Base-by-base conservation (phyloP, 1,139 yeast species). In the Candida freyschussii region DNA sequence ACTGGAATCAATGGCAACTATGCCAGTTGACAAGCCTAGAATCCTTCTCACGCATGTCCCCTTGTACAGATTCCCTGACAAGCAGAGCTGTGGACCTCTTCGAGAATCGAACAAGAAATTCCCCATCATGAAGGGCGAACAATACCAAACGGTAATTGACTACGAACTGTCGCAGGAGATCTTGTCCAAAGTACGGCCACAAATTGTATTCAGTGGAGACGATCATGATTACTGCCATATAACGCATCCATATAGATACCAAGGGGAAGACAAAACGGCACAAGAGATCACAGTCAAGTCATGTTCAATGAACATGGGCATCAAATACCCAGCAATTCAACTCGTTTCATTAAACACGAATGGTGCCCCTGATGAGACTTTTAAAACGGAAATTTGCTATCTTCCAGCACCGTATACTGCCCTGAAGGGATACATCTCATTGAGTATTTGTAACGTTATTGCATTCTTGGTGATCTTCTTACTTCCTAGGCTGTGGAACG, bases 181-280 rank as follows among this genome's bases (percentile, higher is more conserved):
- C 7, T 56, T 91, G 24, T 52, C 65, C 5, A 59, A 60, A 5
- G 55, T 87, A 1, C 63, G 69, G 32, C 98, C 98, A 0, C 61
- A 63, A 13, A 60, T 80, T 7, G 68, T 85, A 1, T 84, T 87
- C 53, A 79, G 95, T 4, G 98, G 98, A 1, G 98, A 91, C 54
- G 98, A 91, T 55, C 98, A 91, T 59, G 98, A 91, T 56, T 89
- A 86, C 45, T 91, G 98, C 58, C 87, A 82, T 43, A 72, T 83
- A 11, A 59, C 62, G 10, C 96, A 87, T 50, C 57, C 68, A 3
- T 75, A 69, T 44, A 45, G 37, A 6, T 44, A 37, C 10, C 53
- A 56, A 17, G 64, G 66, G 1, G 58, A 59, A 3, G 53, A 53
- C 12, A 44, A 50, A 9, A 48, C 50, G 6, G 72, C 83, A 0